Percentiles rank a stretch among this genome's conserved stretches.
These are phyloP conservation scores for Paxillus involutus DNA, from an alignment of 768 basidiomycete species.

Conservation along the genomic window DNA sequence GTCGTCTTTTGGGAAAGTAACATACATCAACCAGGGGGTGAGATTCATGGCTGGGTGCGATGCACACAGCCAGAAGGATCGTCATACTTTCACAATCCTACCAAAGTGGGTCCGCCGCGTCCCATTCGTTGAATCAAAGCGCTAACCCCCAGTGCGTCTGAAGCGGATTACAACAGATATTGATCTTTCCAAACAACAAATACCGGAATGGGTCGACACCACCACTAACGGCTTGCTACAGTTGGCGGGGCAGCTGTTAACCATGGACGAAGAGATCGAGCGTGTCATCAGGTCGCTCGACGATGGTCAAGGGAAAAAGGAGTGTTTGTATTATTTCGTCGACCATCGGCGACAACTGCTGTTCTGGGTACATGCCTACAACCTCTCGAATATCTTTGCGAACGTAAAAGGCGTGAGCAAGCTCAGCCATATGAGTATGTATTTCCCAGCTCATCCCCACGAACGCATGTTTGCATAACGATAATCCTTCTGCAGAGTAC, in stretches of 20 bases:
- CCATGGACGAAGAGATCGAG: conserved; percentile 1
- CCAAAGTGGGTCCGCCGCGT: conserved; percentile 32
- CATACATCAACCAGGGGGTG: background rate
- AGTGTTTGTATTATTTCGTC: conserved; percentile 42
- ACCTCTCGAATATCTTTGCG: conserved; percentile 31
- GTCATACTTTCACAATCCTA: conserved; percentile 47
- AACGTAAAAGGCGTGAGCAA: conserved; percentile 39
- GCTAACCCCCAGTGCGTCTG: background rate
- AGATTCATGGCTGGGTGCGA: background rate
- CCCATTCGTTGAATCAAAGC: background rate
- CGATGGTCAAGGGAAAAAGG: background rate
- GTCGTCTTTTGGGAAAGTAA: background rate
- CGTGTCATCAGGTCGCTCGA: background rate
- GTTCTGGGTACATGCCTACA: conserved; percentile 47
- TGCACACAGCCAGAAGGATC: conserved; percentile 53
- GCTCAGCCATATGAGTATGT: conserved; percentile 41
- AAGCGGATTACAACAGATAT: conserved; percentile 2
- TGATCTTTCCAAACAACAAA: background rate
- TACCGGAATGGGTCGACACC: background rate
- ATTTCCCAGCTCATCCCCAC: background rate
- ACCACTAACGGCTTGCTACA: background rate
- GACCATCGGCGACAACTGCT: conserved; percentile 41
- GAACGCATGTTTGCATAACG: background rate
- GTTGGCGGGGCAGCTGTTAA: background rate
- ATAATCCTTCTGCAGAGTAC: conserved; percentile 10